A percentile compares a stretch with the other conserved stretches of the same genome.
Conservation (phyloP, 2,329 filamentous ascomycete genomes). For the Pyricularia pennisetigena region DNA sequence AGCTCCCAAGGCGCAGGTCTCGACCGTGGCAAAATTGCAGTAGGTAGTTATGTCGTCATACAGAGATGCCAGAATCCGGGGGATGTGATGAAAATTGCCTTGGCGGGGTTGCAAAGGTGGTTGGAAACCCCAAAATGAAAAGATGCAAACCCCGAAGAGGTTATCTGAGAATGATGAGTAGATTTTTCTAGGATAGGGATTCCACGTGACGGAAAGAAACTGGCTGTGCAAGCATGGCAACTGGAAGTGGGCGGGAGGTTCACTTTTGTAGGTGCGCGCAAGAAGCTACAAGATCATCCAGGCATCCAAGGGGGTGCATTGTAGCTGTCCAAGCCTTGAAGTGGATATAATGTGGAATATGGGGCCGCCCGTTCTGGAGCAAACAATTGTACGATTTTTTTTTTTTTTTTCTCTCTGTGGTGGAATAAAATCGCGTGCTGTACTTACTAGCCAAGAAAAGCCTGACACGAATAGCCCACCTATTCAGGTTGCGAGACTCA, state of each 20-base stretch:
- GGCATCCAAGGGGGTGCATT: neutral
- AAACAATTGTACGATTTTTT: neutral
- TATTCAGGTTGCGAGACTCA: neutral
- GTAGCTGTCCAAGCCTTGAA: neutral
- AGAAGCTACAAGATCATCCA: neutral
- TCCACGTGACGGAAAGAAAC: neutral
- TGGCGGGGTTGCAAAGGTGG: neutral
- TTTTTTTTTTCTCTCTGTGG: neutral
- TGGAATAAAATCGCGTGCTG: neutral
- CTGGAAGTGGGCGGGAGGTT: neutral
- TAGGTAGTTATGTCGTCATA: conserved; percentile 5
- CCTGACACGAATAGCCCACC: neutral
- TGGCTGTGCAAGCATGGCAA: neutral
- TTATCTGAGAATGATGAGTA: neutral
- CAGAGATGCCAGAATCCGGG: neutral
- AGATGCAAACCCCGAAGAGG: neutral
- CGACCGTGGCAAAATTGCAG: neutral
- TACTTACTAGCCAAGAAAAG: neutral
- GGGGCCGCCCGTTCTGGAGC: neutral
- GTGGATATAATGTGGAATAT: neutral
- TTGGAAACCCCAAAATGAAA: neutral
- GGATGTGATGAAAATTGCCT: neutral
- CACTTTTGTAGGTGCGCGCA: neutral
- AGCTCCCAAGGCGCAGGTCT: neutral
- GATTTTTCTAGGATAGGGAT: neutral